Evolutionary conservation across 768 basidiomycete species (phyloP).

Genomic region (Tylopilus sp.): DNA sequence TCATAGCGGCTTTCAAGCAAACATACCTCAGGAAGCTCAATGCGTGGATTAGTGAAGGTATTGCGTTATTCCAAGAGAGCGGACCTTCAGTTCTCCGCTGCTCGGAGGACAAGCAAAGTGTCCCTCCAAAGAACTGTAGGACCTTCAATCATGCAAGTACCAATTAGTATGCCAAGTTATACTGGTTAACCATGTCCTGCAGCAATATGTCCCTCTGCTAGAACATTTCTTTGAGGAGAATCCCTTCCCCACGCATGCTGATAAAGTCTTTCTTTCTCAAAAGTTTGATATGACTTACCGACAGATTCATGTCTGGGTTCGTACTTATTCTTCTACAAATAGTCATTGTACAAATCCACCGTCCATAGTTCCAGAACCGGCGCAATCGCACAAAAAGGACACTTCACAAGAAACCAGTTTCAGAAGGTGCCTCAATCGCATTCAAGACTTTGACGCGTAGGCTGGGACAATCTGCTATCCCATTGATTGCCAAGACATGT

Average conservation of each 20-base stretch:
- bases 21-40: not conserved
- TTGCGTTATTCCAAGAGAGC: not conserved
- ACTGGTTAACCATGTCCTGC: not conserved
- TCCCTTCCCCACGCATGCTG: not conserved
- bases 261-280: not conserved
- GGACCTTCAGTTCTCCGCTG: not conserved
- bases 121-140: not conserved
- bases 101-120: not conserved
- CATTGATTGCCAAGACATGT: too few relatives aligned
- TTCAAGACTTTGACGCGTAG: conserved; percentile 10
- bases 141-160: not conserved
- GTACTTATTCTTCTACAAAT: not conserved
- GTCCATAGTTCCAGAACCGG: not conserved
- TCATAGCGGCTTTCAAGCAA: conserved; percentile 3
- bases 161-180: not conserved
- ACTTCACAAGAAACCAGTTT: not conserved
- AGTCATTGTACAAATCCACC: not conserved
- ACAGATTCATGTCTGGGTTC: not conserved
- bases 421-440: not conserved
- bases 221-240: not conserved
- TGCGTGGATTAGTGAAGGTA: not conserved
- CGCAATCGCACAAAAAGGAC: not conserved
- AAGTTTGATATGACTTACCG: not conserved
- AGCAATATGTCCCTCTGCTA: not conserved
- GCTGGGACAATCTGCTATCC: conserved; percentile 3